Evolutionary conservation across 2,329 filamentous ascomycete species (phyloP).

Genomic region (Fusarium metavorans): DNA sequence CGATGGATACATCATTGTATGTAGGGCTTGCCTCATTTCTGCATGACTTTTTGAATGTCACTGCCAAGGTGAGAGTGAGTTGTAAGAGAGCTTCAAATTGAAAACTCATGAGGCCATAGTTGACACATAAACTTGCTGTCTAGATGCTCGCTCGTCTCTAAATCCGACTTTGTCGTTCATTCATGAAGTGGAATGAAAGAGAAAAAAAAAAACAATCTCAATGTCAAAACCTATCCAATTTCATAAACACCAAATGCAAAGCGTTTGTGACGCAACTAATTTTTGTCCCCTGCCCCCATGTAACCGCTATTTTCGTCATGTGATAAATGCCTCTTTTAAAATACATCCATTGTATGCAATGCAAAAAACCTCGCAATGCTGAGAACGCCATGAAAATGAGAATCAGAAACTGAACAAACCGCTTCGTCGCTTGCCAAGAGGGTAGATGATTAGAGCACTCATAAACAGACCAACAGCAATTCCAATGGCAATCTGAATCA

Average conservation of each 20-base stretch:
- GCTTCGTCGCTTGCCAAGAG: slow-evolving; percentile 62
- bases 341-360: not conserved
- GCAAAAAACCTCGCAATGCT: slow-evolving; percentile 3
- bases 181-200: not conserved
- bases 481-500: slow-evolving; percentile 66
- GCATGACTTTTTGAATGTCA: not conserved
- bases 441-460: slow-evolving; percentile 62
- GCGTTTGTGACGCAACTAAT: slow-evolving; percentile 1
- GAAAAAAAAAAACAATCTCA: not conserved
- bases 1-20: not conserved
- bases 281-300: not conserved
- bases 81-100: not conserved
- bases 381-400: slow-evolving; percentile 15
- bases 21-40: not conserved
- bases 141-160: not conserved
- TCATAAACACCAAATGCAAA: slow-evolving; percentile 7
- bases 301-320: slow-evolving; percentile 1
- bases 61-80: not conserved
- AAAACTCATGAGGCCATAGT: not conserved
- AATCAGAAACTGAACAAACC: slow-evolving; percentile 61
- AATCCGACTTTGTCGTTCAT: slow-evolving; percentile 9
- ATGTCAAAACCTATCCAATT: slow-evolving; percentile 4
- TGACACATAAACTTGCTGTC: not conserved
- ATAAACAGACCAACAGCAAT: slow-evolving; percentile 64
- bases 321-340: not conserved